Evolutionary conservation across 306 rosid species (phyloP).

Genomic region (Fragaria vesca): DNA sequence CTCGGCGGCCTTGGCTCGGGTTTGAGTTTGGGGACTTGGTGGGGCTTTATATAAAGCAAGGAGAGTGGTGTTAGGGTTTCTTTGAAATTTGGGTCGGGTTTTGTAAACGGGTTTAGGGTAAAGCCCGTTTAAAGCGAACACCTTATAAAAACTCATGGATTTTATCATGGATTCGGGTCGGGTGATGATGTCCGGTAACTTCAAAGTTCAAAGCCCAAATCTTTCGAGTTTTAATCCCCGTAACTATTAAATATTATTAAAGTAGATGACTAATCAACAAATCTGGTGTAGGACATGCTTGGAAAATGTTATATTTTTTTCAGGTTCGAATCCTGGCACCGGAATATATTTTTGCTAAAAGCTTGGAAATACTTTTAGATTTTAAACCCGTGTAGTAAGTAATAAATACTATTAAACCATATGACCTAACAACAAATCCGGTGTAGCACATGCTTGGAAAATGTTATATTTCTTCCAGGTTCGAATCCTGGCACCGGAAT

Average conservation of each 20-base stretch:
- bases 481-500: too few relatives aligned
- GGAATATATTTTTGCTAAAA: neutral
- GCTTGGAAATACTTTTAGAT: too few relatives aligned
- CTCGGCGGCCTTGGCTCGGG: slow-evolving; percentile 6
- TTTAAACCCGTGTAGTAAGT: too few relatives aligned
- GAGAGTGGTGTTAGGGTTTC: neutral
- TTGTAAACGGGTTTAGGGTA: neutral
- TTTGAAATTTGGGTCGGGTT: slow-evolving; percentile 16
- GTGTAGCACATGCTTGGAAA: too few relatives aligned
- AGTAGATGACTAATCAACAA: accelerated
- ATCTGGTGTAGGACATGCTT: neutral
- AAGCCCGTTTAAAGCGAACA: neutral
- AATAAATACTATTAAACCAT: neutral
- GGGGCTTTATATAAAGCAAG: slow-evolving; percentile 17
- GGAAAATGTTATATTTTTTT: neutral
- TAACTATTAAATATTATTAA: too few relatives aligned
- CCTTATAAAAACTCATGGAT: neutral
- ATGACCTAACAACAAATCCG: too few relatives aligned
- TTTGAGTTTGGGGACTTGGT: neutral
- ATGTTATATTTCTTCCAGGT: too few relatives aligned
- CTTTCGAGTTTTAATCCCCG: neutral
- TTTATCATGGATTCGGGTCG: neutral
- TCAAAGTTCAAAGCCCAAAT: neutral
- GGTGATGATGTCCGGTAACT: too few relatives aligned
- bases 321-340: neutral